Percentiles rank a stretch among this genome's conserved stretches.
Evolutionary conservation across 345 rosid genomes (phyloP).

Genomic region (Eucalyptus polybractea): DNA sequence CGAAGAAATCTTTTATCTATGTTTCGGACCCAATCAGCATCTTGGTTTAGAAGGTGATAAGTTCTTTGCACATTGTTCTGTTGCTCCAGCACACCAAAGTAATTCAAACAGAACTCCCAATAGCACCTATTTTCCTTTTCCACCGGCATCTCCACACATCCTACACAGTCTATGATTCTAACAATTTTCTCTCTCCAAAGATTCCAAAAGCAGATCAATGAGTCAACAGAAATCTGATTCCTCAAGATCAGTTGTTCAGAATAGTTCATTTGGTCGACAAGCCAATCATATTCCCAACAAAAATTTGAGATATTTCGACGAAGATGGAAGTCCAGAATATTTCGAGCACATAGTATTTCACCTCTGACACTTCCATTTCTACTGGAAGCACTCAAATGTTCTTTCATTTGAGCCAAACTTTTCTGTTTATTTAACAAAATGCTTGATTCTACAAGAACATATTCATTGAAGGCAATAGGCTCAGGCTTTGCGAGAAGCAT

Average conservation of each 20-base stretch:
- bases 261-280: background rate
- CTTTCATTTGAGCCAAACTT: slow-evolving; percentile 7
- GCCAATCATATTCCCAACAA: slow-evolving; percentile 10
- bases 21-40: slow-evolving; percentile 20
- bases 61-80: background rate
- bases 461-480: slow-evolving; percentile 7
- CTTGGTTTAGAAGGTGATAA: slow-evolving; percentile 14
- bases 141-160: background rate
- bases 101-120: slow-evolving; percentile 31
- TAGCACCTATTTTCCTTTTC: background rate
- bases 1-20: background rate
- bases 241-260: background rate
- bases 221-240: slow-evolving; percentile 8
- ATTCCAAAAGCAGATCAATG: slow-evolving; percentile 29
- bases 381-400: slow-evolving; percentile 10
- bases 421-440: slow-evolving; percentile 5
- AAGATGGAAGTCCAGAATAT: slow-evolving; percentile 25
- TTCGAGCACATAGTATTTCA: slow-evolving; percentile 21
- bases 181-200: slow-evolving; percentile 19
- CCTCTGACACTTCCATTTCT: slow-evolving; percentile 8
- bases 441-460: slow-evolving; percentile 10
- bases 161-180: slow-evolving; percentile 4
- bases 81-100: slow-evolving; percentile 25
- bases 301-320: background rate
- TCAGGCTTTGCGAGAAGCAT: slow-evolving; percentile 7